phyloP scores from a whole-genome alignment of 768 basidiomycete species.

The Panaeolus papilionaceus region DNA sequence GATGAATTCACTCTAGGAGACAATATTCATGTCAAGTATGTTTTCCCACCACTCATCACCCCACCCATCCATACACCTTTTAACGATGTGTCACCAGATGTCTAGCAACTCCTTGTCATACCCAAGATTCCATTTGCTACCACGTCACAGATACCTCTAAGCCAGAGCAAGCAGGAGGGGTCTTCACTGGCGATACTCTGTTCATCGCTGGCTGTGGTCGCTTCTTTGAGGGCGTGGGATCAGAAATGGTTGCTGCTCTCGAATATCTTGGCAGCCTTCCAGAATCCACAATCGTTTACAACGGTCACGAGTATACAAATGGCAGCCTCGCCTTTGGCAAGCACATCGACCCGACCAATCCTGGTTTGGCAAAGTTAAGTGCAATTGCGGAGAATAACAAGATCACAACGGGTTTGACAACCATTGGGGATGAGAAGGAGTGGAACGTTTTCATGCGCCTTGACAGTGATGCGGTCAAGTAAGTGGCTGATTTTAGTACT shows the following conservation, averaged over 20 bases:
- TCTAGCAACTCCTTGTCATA: constrained; percentile 91
- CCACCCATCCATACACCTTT: neutral
- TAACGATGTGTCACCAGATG: constrained; percentile 52
- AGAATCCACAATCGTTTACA: constrained; percentile 79
- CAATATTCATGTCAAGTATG: constrained; percentile 63
- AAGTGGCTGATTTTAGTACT: constrained; percentile 30
- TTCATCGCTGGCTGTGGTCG: constrained; percentile 90
- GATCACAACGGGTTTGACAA: constrained; percentile 80
- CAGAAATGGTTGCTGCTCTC: constrained; percentile 83
- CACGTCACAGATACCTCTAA: constrained; percentile 63
- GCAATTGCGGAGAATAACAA: constrained; percentile 63
- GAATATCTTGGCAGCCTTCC: constrained; percentile 77
- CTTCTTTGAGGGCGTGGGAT: constrained; percentile 89
- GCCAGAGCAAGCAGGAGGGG: constrained; percentile 65
- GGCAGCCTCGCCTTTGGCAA: constrained; percentile 76
- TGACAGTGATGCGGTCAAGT: constrained; percentile 67
- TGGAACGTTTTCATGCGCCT: constrained; percentile 98
- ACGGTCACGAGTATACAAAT: constrained; percentile 92
- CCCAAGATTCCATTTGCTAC: constrained; percentile 96
- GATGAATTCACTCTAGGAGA: constrained; percentile 80
- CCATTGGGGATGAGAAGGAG: constrained; percentile 91
- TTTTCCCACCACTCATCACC: constrained; percentile 15
- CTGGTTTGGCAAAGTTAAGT: constrained; percentile 62
- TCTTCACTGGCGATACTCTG: constrained; percentile 96
- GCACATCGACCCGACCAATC: constrained; percentile 63